A percentile compares a stretch with the other conserved stretches of the same genome.
phyloP scores from a whole-genome alignment of 352 stramenopile species.

The Thalassiosira livingstoniorum region DNA sequence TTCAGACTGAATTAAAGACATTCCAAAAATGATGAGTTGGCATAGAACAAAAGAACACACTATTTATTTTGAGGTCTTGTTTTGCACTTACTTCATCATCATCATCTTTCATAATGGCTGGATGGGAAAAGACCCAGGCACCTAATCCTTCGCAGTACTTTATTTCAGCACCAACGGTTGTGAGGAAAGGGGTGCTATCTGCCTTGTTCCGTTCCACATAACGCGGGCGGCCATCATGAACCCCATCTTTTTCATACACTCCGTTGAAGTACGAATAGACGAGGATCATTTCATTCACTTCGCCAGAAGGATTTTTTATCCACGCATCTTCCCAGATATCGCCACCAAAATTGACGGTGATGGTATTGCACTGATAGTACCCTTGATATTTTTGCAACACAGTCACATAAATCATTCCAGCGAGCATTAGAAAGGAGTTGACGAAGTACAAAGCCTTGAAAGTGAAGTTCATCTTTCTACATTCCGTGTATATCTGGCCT shows the following conservation, averaged over 20 bases:
- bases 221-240: constrained; percentile 13
- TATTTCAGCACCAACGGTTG: constrained; percentile 19
- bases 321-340: constrained; percentile 21
- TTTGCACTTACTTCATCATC: constrained; percentile 3
- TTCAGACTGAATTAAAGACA: neutral
- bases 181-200: constrained; percentile 7
- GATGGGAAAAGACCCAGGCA: constrained; percentile 41
- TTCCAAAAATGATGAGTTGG: neutral
- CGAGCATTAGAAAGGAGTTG: constrained; percentile 7
- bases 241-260: neutral
- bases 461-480: constrained; percentile 10
- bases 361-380: constrained; percentile 24
- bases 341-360: constrained; percentile 21
- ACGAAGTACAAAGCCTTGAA: constrained; percentile 23
- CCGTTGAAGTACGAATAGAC: constrained; percentile 25
- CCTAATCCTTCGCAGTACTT: constrained; percentile 28
- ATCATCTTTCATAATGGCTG: constrained; percentile 24
- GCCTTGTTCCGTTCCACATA: constrained; percentile 34
- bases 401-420: neutral
- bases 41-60: neutral
- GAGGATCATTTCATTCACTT: constrained; percentile 8
- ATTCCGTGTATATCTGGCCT: neutral
- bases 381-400: constrained; percentile 3
- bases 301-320: neutral
- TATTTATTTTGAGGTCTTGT: neutral